Evolutionary conservation across 2,329 filamentous ascomycete species (phyloP).

Genomic region (Hypoxylon sp.): DNA sequence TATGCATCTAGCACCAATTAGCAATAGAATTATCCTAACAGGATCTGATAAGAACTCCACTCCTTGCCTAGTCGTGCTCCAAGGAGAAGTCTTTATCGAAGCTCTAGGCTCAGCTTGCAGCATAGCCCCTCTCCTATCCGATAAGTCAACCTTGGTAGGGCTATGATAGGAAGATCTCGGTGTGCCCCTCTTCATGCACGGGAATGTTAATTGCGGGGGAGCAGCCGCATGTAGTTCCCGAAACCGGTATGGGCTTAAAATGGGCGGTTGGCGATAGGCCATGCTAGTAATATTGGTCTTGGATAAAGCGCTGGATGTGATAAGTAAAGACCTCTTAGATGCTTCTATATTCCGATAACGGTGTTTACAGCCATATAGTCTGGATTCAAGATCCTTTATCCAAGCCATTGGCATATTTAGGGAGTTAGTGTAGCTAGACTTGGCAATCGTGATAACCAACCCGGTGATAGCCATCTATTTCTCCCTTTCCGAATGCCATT

Average conservation of each 20-base stretch:
- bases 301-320: conserved; percentile 24
- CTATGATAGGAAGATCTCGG: conserved; percentile 43
- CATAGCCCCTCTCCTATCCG: conserved; percentile 35
- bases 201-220: conserved; percentile 49
- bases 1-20: conserved; percentile 44
- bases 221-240: conserved; percentile 50
- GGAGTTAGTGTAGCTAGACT: conserved; percentile 7
- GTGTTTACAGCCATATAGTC: conserved; percentile 13
- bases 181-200: conserved; percentile 42
- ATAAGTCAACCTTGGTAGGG: conserved; percentile 43
- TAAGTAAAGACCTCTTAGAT: conserved; percentile 18
- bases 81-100: conserved; percentile 27
- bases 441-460: conserved; percentile 12
- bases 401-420: not conserved
- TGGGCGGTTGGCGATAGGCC: conserved; percentile 24
- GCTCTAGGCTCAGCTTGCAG: conserved; percentile 40
- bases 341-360: conserved; percentile 37
- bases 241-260: conserved; percentile 46
- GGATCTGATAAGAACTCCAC: conserved; percentile 48
- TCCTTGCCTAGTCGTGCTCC: conserved; percentile 24
- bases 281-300: conserved; percentile 24
- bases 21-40: conserved; percentile 46
- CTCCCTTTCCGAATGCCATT: conserved; percentile 43
- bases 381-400: conserved; percentile 1
- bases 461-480: conserved; percentile 28